Conservation (phyloP, 495 filamentous ascomycete genomes). For the Gamarada debralockiae region DNA sequence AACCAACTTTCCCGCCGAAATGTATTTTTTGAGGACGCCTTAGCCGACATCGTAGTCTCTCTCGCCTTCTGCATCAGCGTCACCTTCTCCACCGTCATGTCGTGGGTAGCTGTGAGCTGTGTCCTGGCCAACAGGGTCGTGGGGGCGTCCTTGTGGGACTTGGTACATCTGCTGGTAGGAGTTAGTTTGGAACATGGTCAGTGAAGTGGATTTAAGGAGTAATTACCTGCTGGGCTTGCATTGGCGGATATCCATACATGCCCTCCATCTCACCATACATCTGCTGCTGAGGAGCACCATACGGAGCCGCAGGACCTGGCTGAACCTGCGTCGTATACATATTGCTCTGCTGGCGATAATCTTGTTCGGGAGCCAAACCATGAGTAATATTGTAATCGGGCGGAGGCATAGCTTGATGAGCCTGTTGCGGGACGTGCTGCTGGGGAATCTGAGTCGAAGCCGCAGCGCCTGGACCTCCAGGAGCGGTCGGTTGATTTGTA, state of each 20-base stretch:
- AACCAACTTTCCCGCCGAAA: not conserved
- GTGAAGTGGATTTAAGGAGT: slow-evolving; percentile 1
- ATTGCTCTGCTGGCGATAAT: slow-evolving; percentile 68
- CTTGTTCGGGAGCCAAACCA: slow-evolving; percentile 64
- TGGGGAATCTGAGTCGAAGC: slow-evolving; percentile 56
- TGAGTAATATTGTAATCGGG: slow-evolving; percentile 64
- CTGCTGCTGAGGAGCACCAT: slow-evolving; percentile 68
- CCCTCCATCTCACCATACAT: slow-evolving; percentile 78
- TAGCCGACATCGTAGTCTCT: slow-evolving; percentile 51
- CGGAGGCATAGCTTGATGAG: slow-evolving; percentile 47
- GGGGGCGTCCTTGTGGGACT: slow-evolving; percentile 45
- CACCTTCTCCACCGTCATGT: slow-evolving; percentile 45
- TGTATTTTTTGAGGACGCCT: not conserved
- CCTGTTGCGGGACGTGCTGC: slow-evolving; percentile 52
- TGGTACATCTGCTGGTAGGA: slow-evolving; percentile 49
- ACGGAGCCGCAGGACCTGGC: slow-evolving; percentile 60
- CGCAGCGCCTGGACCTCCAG: slow-evolving; percentile 45
- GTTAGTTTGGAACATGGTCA: slow-evolving; percentile 1
- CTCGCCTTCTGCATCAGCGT: slow-evolving; percentile 57
- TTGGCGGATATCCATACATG: slow-evolving; percentile 80
- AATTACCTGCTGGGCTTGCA: slow-evolving; percentile 82
- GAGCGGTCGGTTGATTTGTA: slow-evolving; percentile 47
- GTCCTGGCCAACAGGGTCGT: slow-evolving; percentile 36
- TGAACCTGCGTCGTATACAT: slow-evolving; percentile 81
- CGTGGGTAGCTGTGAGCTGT: slow-evolving; percentile 35